phyloP scores from a whole-genome alignment of 768 basidiomycete genomes.

The Russula abietina region DNA sequence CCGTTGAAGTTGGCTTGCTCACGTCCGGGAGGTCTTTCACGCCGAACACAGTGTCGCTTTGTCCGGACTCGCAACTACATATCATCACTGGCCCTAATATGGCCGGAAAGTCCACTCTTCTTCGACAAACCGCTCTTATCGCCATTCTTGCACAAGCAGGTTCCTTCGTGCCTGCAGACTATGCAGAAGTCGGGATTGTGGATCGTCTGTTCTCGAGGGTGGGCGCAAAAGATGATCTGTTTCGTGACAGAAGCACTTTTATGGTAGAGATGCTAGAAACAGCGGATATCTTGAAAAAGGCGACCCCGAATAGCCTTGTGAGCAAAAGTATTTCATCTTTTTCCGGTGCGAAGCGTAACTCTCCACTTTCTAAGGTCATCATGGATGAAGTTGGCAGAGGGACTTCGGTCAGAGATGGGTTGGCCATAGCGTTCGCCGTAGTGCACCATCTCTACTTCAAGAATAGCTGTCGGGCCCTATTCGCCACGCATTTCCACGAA shows the following conservation, averaged over 20 bases:
- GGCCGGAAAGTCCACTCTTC: constrained; percentile 90
- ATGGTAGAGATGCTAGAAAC: constrained; percentile 99
- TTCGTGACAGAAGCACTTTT: constrained; percentile 89
- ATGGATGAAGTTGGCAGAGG: constrained; percentile 99
- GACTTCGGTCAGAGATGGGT: constrained; percentile 85
- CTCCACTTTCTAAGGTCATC: constrained; percentile 59
- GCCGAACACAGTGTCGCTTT: constrained; percentile 71
- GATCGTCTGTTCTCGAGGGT: constrained; percentile 92
- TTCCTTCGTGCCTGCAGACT: constrained; percentile 87
- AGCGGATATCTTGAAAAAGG: constrained; percentile 78
- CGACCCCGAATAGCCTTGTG: constrained; percentile 79
- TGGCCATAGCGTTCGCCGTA: constrained; percentile 90
- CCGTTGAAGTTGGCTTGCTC: constrained; percentile 84
- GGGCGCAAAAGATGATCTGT: constrained; percentile 92
- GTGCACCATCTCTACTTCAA: constrained; percentile 71
- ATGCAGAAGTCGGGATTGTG: constrained; percentile 74
- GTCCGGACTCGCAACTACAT: constrained; percentile 59
- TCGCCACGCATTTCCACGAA: constrained; percentile 99
- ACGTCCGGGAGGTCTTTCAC: constrained; percentile 70
- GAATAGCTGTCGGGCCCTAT: constrained; percentile 78
- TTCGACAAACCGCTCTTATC: constrained; percentile 88
- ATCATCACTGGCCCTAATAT: constrained; percentile 93
- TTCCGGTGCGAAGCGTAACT: neutral
- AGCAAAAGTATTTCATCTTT: constrained; percentile 26
- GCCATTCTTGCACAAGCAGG: constrained; percentile 88